These are phyloP conservation scores for Pseudogymnoascus sp. DNA, from an alignment of 2,329 filamentous ascomycete genomes.

Conservation along the genomic window DNA sequence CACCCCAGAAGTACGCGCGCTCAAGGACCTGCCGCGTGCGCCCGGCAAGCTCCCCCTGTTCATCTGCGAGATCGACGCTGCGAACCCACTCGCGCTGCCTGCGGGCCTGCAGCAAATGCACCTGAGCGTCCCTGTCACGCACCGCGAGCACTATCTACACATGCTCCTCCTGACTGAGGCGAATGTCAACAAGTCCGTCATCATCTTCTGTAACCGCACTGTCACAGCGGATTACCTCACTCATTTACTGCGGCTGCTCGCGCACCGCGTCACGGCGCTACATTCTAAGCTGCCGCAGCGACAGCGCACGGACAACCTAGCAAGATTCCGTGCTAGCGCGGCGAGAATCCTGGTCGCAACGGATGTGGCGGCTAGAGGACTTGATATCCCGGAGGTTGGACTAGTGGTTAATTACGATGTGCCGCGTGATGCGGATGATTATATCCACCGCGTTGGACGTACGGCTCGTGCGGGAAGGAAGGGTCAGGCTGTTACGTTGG, in stretches of 20 bases:
- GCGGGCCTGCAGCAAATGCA: conserved; percentile 75
- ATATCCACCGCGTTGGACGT: conserved; percentile 91
- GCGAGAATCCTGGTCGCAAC: conserved; percentile 89
- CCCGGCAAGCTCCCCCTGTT: conserved; percentile 69
- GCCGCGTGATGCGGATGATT: conserved; percentile 91
- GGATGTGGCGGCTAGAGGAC: conserved; percentile 85
- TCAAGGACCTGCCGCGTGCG: conserved; percentile 67
- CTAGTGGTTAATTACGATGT: conserved; percentile 94
- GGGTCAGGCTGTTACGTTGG: conserved; percentile 77
- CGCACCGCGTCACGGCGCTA: conserved; percentile 82
- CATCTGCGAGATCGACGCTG: conserved; percentile 79
- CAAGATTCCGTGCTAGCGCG: conserved; percentile 80
- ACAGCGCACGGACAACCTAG: conserved; percentile 79
- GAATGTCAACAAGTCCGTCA: conserved; percentile 68
- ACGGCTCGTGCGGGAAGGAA: conserved; percentile 83
- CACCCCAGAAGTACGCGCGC: conserved; percentile 78
- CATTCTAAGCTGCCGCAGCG: conserved; percentile 81
- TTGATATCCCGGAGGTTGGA: conserved; percentile 88
- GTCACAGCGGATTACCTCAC: conserved; percentile 82
- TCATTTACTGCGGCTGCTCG: conserved; percentile 74
- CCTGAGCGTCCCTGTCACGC: conserved; percentile 79
- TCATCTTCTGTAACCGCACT: conserved; percentile 92
- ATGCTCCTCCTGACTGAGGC: conserved; percentile 70
- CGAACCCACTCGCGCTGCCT: conserved; percentile 61
- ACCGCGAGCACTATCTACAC: conserved; percentile 92